A percentile compares a stretch with the other conserved stretches of the same genome.
phyloP scores from a whole-genome alignment of 768 basidiomycete genomes.

The Termitomyces sp. region DNA sequence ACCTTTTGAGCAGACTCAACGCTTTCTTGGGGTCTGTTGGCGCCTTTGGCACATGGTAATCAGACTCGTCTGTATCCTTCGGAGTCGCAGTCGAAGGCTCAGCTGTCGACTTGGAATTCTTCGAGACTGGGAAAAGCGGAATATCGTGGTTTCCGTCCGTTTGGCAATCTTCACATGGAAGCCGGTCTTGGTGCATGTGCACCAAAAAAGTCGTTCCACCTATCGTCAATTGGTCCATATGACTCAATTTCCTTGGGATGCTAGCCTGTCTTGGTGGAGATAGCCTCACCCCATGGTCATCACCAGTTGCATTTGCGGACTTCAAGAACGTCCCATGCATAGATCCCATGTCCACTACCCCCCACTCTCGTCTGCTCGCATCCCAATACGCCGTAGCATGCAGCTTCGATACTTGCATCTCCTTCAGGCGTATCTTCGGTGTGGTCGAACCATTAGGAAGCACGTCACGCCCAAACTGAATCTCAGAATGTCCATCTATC shows the following conservation, averaged over 20 bases:
- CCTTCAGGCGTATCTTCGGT: constrained; percentile 70
- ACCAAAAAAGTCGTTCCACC: constrained; percentile 67
- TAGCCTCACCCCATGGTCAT: constrained; percentile 39
- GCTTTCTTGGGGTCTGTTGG: constrained; percentile 55
- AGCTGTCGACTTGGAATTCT: constrained; percentile 15
- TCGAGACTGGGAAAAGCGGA: constrained; percentile 42
- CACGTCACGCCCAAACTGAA: constrained; percentile 71
- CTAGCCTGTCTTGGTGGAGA: constrained; percentile 66
- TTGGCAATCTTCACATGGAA: constrained; percentile 61
- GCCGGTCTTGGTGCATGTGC: constrained; percentile 58
- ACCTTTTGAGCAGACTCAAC: constrained; percentile 59
- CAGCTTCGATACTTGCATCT: constrained; percentile 79
- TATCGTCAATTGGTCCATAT: constrained; percentile 60
- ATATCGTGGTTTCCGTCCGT: constrained; percentile 48
- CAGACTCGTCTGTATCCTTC: constrained; percentile 21
- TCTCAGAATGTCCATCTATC: constrained; percentile 48
- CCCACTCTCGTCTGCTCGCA: constrained; percentile 51
- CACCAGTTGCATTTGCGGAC: constrained; percentile 19
- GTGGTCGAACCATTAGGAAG: constrained; percentile 41
- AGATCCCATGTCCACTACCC: constrained; percentile 79
- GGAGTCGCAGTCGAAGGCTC: constrained; percentile 22
- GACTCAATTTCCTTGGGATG: constrained; percentile 54
- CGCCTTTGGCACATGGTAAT: constrained; percentile 15
- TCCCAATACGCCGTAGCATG: constrained; percentile 79
- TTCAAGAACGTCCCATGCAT: constrained; percentile 75